Evolutionary conservation across 495 filamentous ascomycete genomes (phyloP), one percentile per base, ranked within the genome.

Genomic region (Penicillium alfredii): DNA sequence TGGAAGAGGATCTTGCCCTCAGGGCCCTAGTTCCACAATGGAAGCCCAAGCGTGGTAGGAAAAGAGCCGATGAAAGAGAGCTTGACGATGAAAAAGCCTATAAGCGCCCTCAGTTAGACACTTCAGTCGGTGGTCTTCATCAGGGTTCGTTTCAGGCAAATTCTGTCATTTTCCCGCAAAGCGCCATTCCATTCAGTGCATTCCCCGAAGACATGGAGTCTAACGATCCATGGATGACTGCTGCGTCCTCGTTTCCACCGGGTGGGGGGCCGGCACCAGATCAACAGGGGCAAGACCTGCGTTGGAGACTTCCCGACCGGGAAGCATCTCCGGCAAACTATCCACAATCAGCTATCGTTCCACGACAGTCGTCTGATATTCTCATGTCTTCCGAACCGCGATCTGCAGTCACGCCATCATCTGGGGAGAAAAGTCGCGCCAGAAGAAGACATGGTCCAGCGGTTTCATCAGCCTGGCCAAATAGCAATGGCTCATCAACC

Each of bases 401-500:
- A 13, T 86, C 86, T 1, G 81, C 83, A 1, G 69, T 83, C 21
- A 84, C 80, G 17, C 78, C 81, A 16, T 73, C 68, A 5, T 56
- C 71, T 2, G 47, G 59, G 2, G 63, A 68, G 9, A 79, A 78
- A 44, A 41, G 61, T n/a, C 73, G 78, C 24, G 54, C 73, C 8
- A 72, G 80, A 16, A 69, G 86, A 31, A 77, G 88, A n/a, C 88
- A 95, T 54, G 90, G 90, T 0, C 88, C 92, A 0, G 87, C 85
- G 2, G 89, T 98, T 2, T 98, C 92, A 5, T 95, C 90, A 15
- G 92, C 92, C 8, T 98, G 92, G 92, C 77, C 85, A 12, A 84
- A 75, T 35, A 79, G 74, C 28, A 78, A 74, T 4, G 73, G 74
- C 18, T 69, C 77, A 14, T 64, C 78, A 2, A 77, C 70, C 6